Percentiles rank a stretch among this genome's conserved stretches.
Conservation (phyloP, 495 filamentous ascomycete species). For the Podospora didyma region DNA sequence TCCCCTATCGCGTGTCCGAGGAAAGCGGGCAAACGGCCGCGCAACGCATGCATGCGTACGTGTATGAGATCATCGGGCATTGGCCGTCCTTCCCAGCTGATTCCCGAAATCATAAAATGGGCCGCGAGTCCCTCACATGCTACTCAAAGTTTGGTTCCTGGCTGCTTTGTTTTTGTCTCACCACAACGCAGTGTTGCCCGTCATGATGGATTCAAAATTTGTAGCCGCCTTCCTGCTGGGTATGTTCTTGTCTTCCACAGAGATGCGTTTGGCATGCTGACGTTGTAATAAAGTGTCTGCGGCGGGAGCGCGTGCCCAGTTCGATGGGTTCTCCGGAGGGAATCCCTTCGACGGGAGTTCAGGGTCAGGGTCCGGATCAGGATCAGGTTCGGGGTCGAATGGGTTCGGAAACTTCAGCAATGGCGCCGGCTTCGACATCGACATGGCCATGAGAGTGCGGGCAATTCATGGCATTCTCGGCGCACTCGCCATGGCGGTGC, state of each 20-base stretch:
- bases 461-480: constrained; percentile 37
- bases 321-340: constrained; percentile 1
- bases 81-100: background rate
- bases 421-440: constrained; percentile 21
- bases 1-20: background rate
- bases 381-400: constrained; percentile 11
- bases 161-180: background rate
- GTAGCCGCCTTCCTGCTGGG: constrained; percentile 1
- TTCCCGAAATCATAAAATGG: background rate
- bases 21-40: background rate
- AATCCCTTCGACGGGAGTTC: background rate
- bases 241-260: background rate
- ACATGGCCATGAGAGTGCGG: constrained; percentile 14
- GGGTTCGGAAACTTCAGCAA: constrained; percentile 9
- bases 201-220: constrained; percentile 16
- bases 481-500: constrained; percentile 39
- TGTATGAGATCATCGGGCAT: background rate
- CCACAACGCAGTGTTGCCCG: background rate
- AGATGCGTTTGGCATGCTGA: background rate
- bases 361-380: background rate
- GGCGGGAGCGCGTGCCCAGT: constrained; percentile 7
- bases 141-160: background rate
- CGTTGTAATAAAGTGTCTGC: background rate
- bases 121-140: background rate
- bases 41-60: background rate